phyloP scores from a whole-genome alignment of 2,329 filamentous ascomycete genomes.

The Colletotrichum gloeosporioides region DNA sequence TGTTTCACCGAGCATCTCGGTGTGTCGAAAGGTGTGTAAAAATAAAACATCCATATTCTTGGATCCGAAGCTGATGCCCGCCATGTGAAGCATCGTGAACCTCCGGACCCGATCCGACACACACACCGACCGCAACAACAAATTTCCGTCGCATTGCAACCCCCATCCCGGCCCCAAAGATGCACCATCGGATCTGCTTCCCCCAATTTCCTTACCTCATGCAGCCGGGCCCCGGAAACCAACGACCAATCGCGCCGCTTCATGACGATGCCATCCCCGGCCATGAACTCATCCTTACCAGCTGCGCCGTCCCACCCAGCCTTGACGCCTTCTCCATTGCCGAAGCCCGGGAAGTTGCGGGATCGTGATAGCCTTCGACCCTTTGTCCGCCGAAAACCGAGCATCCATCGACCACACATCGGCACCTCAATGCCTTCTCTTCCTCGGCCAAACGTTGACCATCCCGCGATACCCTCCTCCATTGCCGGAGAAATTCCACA shows the following conservation, averaged over 20 bases:
- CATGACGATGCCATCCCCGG: constrained; percentile 8
- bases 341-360: constrained; percentile 21
- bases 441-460: constrained; percentile 4
- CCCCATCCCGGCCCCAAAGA: neutral
- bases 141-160: neutral
- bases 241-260: constrained; percentile 12
- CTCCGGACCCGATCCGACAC: neutral
- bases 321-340: constrained; percentile 3
- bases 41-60: neutral
- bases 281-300: constrained; percentile 9
- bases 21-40: neutral
- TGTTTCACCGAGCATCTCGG: neutral
- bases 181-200: neutral
- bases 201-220: constrained; percentile 9
- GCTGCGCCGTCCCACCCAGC: neutral
- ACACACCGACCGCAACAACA: constrained; percentile 5
- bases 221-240: constrained; percentile 12
- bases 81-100: neutral
- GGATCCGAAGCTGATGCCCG: neutral
- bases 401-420: neutral
- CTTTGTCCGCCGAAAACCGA: constrained; percentile 18
- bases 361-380: neutral
- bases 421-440: neutral
- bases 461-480: neutral
- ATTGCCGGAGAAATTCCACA: constrained; percentile 6